Percentiles rank a stretch among this genome's conserved stretches.
These are phyloP conservation scores for Amphicarpaea edgeworthii DNA, from an alignment of 306 rosid species.

Conservation along the genomic window DNA sequence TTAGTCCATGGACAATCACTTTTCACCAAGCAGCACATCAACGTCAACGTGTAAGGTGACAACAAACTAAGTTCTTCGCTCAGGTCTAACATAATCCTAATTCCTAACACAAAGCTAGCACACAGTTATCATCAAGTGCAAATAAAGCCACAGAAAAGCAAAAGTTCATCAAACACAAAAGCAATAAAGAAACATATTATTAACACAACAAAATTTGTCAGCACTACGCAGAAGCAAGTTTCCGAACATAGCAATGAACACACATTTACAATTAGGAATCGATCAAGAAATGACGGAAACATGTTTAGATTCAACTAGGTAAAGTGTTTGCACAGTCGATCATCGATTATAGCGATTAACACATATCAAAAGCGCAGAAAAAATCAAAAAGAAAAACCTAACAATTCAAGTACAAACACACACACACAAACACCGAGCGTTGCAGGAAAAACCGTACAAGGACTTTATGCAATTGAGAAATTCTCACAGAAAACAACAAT, in stretches of 20 bases:
- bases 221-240: not conserved
- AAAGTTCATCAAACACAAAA: not conserved
- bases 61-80: not conserved
- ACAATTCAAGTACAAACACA: not conserved
- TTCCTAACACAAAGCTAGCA: conserved; percentile 16
- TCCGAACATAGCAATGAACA: not conserved
- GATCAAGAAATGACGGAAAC: not conserved
- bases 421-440: not conserved
- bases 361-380: not conserved
- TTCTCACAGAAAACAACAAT: conserved; percentile 41
- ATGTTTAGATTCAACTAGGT: not conserved
- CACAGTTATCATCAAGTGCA: not conserved
- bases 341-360: conserved; percentile 9
- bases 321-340: not conserved
- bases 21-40: not conserved
- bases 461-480: not conserved
- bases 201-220: conserved; percentile 7
- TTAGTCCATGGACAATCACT: not conserved
- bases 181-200: not conserved
- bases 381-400: not conserved
- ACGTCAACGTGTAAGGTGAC: conserved; percentile 8
- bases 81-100: not conserved
- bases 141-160: not conserved
- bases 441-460: not conserved
- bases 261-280: not conserved